Evolutionary conservation across 2,329 filamentous ascomycete genomes (phyloP).

Genomic region (Mycosphaerella sp.): DNA sequence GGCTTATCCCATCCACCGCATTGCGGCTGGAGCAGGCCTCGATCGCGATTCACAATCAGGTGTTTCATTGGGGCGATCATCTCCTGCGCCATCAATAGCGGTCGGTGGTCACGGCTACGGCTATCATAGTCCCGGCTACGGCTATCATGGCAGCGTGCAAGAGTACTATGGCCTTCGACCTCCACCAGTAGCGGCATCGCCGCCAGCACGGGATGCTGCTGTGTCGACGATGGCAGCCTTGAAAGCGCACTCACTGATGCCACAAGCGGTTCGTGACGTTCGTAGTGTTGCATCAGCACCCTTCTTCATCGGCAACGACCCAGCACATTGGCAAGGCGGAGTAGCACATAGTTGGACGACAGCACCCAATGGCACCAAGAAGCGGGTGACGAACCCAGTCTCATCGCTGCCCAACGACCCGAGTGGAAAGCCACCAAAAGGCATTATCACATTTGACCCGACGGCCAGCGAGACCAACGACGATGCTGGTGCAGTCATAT

Average conservation of each 20-base stretch:
- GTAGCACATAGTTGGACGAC: conserved; percentile 25
- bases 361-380: conserved; percentile 34
- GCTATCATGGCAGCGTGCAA: conserved; percentile 30
- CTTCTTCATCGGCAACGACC: conserved; percentile 78
- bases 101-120: conserved; percentile 12
- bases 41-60: conserved; percentile 23
- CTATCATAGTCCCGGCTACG: conserved; percentile 19
- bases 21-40: conserved; percentile 19
- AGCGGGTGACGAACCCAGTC: conserved; percentile 30
- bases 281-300: conserved; percentile 77
- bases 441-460: conserved; percentile 68
- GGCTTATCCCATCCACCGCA: conserved; percentile 20
- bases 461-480: conserved; percentile 16
- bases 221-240: conserved; percentile 27
- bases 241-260: conserved; percentile 45
- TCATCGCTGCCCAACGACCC: conserved; percentile 49
- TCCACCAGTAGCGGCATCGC: conserved; percentile 26
- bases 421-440: conserved; percentile 62
- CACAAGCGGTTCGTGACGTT: conserved; percentile 78
- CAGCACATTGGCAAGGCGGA: conserved; percentile 38
- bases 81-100: conserved; percentile 21
- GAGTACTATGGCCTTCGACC: conserved; percentile 33
- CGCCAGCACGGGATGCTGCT: conserved; percentile 16
- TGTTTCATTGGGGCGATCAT: conserved; percentile 23
- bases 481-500: conserved; percentile 26